Conservation (phyloP, 305 asterid genomes). For the Fraxinus ornus region DNA sequence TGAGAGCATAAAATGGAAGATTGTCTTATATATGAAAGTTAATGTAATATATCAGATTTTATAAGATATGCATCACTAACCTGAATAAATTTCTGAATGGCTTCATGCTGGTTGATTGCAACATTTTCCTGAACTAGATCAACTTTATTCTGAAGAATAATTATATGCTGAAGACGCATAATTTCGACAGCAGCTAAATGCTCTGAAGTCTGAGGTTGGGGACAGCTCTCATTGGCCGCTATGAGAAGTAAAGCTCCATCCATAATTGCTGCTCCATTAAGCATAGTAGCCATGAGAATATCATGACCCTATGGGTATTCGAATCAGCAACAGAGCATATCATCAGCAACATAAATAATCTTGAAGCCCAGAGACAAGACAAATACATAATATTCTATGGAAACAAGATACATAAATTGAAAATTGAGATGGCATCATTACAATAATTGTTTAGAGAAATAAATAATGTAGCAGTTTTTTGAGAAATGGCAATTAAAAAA, state of each 20-base stretch:
- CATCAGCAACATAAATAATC: slow-evolving; percentile 14
- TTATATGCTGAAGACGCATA: slow-evolving; percentile 87
- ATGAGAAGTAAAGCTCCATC: slow-evolving; percentile 96
- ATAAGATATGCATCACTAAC: slow-evolving; percentile 35
- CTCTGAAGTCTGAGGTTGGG: slow-evolving; percentile 98
- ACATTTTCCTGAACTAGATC: slow-evolving; percentile 95
- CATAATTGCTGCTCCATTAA: slow-evolving; percentile 98
- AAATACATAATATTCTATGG: background rate
- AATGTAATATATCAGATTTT: background rate
- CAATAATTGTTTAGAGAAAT: background rate
- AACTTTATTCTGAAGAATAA: slow-evolving; percentile 93
- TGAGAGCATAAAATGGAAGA: slow-evolving; percentile 33
- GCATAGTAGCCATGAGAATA: slow-evolving; percentile 99
- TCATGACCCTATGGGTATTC: slow-evolving; percentile 75
- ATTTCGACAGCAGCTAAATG: slow-evolving; percentile 95
- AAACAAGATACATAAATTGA: background rate
- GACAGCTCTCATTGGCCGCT: slow-evolving; percentile 98
- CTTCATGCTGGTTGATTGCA: slow-evolving; percentile 95
- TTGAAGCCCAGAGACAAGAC: background rate
- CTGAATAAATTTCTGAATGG: slow-evolving; percentile 89
- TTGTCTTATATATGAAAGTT: background rate
- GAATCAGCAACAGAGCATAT: background rate
- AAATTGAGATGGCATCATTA: background rate
- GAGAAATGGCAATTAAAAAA: slow-evolving; percentile 13
- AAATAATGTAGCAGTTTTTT: background rate